These are phyloP conservation scores for Geranomyces variabilis DNA, from an alignment of 192 early-diverging fungal genomes.

Conservation along the genomic window DNA sequence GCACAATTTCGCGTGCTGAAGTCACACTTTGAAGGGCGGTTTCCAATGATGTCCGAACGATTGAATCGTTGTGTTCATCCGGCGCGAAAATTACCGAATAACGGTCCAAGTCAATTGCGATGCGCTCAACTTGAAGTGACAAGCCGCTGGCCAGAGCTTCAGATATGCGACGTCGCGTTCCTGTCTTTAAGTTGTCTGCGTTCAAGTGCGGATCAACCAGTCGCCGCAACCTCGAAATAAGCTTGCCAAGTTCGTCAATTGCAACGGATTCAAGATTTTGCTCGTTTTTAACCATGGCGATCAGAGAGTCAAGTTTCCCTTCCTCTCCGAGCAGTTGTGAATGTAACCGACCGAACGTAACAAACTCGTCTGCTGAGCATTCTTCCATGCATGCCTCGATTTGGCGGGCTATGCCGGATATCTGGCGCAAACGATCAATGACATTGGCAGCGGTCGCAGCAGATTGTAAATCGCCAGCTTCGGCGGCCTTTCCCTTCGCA, in stretches of 20 bases:
- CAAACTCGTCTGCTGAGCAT: slow-evolving; percentile 72
- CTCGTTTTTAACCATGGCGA: slow-evolving; percentile 78
- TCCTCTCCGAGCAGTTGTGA: slow-evolving; percentile 82
- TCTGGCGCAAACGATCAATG: slow-evolving; percentile 63
- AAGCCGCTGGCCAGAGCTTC: neutral
- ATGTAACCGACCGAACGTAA: slow-evolving; percentile 71
- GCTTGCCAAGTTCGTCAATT: slow-evolving; percentile 68
- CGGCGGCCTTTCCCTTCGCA: neutral
- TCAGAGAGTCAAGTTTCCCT: slow-evolving; percentile 62
- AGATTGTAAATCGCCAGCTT: neutral
- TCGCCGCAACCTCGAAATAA: slow-evolving; percentile 12
- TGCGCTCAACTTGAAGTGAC: slow-evolving; percentile 1
- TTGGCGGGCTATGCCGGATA: slow-evolving; percentile 70
- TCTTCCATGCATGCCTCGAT: slow-evolving; percentile 69
- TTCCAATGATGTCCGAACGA: neutral
- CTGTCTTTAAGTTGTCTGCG: neutral
- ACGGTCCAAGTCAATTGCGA: neutral
- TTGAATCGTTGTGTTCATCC: neutral
- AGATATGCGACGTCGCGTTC: neutral
- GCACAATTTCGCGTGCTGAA: neutral
- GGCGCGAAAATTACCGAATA: neutral
- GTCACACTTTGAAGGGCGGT: neutral
- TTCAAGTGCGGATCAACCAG: slow-evolving; percentile 4
- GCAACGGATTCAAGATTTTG: slow-evolving; percentile 72
- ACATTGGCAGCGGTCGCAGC: slow-evolving; percentile 42